Conservation (phyloP, 176 grass and related monocot genomes). For the Aegilops longissima region DNA sequence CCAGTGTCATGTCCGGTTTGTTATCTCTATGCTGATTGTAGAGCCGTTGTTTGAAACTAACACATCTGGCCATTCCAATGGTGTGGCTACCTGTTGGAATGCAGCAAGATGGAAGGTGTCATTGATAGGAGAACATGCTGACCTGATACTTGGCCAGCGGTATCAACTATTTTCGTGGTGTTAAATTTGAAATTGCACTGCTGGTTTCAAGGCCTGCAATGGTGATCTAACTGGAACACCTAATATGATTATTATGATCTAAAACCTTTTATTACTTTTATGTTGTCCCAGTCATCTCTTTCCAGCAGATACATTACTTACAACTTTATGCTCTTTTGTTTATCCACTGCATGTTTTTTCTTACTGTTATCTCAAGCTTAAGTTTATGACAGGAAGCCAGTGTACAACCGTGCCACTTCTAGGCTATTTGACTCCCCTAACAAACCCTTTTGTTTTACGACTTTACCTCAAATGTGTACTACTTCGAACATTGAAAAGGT, state of each 20-base stretch:
- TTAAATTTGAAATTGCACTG: neutral
- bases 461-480: neutral
- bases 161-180: neutral
- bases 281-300: neutral
- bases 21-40: conserved; percentile 73
- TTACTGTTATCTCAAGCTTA: conserved; percentile 20
- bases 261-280: neutral
- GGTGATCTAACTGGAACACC: neutral
- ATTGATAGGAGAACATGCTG: neutral
- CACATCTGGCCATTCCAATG: conserved; percentile 76
- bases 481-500: conserved; percentile 3
- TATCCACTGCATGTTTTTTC: neutral
- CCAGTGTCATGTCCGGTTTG: conserved; percentile 55
- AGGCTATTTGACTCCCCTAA: neutral
- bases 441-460: neutral
- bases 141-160: neutral
- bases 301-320: conserved; percentile 12
- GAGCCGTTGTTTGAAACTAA: conserved; percentile 81
- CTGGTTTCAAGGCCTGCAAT: neutral
- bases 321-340: neutral
- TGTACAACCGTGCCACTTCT: neutral
- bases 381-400: conserved; percentile 1
- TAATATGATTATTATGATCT: neutral
- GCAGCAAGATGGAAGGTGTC: neutral
- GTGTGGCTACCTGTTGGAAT: conserved; percentile 76